Conservation (phyloP, 2,329 filamentous ascomycete species). For the Epichloe brachyelytri region DNA sequence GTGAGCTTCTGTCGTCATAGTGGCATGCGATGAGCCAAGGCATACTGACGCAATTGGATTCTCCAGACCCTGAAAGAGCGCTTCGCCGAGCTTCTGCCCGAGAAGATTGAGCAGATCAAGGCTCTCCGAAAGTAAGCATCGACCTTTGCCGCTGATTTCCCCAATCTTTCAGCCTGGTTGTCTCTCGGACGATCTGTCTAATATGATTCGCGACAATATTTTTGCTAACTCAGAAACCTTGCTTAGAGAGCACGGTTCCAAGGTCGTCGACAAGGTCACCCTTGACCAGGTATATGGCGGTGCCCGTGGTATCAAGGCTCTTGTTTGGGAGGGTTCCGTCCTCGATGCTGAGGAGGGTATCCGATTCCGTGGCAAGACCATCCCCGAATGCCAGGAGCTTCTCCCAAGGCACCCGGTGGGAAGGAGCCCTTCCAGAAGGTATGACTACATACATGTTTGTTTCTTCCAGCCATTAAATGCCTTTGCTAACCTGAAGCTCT, state of each 20-base stretch:
- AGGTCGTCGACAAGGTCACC: constrained; percentile 93
- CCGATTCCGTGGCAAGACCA: constrained; percentile 97
- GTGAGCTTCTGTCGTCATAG: constrained; percentile 33
- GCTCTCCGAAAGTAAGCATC: constrained; percentile 74
- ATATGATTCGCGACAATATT: constrained; percentile 9
- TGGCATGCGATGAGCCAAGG: not conserved
- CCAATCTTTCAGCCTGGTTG: not conserved
- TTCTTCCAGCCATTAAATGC: not conserved
- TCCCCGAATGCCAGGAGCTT: constrained; percentile 95
- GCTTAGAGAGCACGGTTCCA: constrained; percentile 77
- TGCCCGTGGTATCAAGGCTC: constrained; percentile 95
- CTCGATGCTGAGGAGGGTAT: constrained; percentile 98
- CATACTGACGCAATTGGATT: constrained; percentile 3
- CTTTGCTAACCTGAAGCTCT: not conserved
- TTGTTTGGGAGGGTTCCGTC: constrained; percentile 98
- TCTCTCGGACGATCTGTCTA: not conserved
- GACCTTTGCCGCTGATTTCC: not conserved
- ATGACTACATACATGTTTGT: constrained; percentile 10
- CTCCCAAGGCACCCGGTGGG: constrained; percentile 93
- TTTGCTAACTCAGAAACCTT: constrained; percentile 9
- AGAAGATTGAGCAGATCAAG: constrained; percentile 99
- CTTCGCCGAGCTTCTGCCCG: constrained; percentile 89
- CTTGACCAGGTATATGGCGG: constrained; percentile 99
- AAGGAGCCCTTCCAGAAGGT: constrained; percentile 96
- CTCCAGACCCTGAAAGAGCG: constrained; percentile 88